Evolutionary conservation across 306 rosid species (phyloP).

Genomic region (Begonia loranthoides): DNA sequence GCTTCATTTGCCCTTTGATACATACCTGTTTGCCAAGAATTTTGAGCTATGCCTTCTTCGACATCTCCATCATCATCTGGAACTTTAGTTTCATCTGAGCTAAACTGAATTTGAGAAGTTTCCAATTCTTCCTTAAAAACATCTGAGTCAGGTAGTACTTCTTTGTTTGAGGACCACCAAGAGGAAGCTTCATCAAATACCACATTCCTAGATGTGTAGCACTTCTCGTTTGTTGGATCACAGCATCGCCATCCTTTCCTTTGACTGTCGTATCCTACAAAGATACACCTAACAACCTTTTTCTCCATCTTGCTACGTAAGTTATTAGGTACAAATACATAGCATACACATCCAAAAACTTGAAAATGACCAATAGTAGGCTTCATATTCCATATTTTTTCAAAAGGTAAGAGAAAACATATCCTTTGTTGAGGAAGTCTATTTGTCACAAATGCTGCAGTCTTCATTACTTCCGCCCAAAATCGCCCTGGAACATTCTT

Average conservation of each 20-base stretch:
- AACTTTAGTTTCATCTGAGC: not conserved
- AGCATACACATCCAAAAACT: not conserved
- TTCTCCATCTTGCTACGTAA: not conserved
- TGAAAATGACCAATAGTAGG: no score
- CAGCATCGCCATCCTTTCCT: not conserved
- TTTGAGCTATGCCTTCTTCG: not conserved
- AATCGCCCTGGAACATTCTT: no score
- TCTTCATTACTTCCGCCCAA: no score
- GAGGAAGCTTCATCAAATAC: slow-evolving; percentile 4
- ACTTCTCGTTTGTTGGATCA: not conserved
- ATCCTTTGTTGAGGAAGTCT: slow-evolving; percentile 1
- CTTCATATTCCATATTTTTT: not conserved
- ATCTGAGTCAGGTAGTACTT: slow-evolving; percentile 1
- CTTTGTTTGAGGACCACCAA: slow-evolving; percentile 6
- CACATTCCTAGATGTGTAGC: not conserved
- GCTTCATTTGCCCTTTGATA: not conserved
- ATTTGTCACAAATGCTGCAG: not conserved
- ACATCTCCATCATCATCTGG: not conserved
- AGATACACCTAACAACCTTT: not conserved
- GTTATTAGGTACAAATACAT: not conserved
- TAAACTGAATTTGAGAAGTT: not conserved
- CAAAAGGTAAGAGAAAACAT: slow-evolving; percentile 1
- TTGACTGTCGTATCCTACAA: not conserved
- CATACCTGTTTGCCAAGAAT: not conserved
- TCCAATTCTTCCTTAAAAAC: slow-evolving; percentile 2